Base-by-base conservation (phyloP, 495 filamentous ascomycete genomes). In the Immersiella caudata region DNA sequence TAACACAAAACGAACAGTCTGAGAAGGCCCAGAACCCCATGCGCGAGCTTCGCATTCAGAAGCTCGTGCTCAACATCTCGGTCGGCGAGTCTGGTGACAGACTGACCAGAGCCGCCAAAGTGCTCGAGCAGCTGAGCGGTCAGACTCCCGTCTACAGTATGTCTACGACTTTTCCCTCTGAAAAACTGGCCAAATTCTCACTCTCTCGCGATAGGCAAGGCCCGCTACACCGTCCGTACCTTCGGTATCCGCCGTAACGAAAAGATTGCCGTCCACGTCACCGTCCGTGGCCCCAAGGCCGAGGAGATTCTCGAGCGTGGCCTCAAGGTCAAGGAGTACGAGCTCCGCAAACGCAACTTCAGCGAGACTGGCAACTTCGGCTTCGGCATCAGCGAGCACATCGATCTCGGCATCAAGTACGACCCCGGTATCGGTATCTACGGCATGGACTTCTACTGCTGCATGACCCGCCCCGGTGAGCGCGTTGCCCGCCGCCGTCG, bases 171-270 rank as follows among this genome's bases (percentile, higher is more conserved):
- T 35, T 11, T 40, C 20, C 24, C 14, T 51, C 7, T 8, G 8
- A n/a, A 29, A 18, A 25, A 59, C 49, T 36, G 33, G 35, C 24
- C 20, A 26, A 55, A 25, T 36, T 65, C 56, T 35, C 62, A 4
- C 3, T 24, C 12, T 56, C n/a, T 36, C 24, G 26, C 33, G 68
- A 74, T 76, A 93, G 90, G 91, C 91, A 99, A 99, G 90, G 96
- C 96, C 81, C 93, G 96, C 78, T 99, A 98, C 90, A 99, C 96
- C 74, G 96, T 99, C 88, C 94, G 96, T 84, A 97, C 94, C 79
- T 99, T 99, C 87, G 96, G 96, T 90, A 99, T 99, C 88, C 94
- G 96, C 79, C 93, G 95, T 91, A 98, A 99, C 89, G 95, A 99
- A 82, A 99, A 98, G 90, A 98, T 99, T 78, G 87, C 96, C 71